These are phyloP conservation scores for Cichorium intybus DNA, from an alignment of 140 eudicot genomes.

Conservation along the genomic window DNA sequence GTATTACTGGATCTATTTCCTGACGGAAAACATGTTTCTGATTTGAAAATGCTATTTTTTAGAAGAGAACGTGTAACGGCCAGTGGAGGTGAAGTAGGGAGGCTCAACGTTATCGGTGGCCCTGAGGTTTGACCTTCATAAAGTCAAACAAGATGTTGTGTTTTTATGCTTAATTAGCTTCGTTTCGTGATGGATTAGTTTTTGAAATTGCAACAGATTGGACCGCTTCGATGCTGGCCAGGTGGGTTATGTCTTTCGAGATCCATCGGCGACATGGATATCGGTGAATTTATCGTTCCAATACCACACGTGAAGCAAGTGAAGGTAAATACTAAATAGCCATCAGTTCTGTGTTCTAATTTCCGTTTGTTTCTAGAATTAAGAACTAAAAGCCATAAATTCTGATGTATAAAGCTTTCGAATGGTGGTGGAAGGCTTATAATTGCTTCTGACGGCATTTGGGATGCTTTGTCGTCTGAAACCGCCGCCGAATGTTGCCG, in stretches of 20 bases:
- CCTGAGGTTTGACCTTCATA: conserved; percentile 36
- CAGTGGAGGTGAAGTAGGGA: conserved; percentile 56
- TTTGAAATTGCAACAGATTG: conserved; percentile 37
- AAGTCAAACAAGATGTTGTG: neutral
- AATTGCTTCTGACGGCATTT: conserved; percentile 64
- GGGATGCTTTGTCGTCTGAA: conserved; percentile 61
- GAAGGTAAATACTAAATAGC: conserved; percentile 34
- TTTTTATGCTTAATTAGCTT: conserved; percentile 7
- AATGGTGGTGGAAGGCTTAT: conserved; percentile 59
- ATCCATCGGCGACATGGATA: conserved; percentile 66
- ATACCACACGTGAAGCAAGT: conserved; percentile 67
- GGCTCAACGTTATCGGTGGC: conserved; percentile 43
- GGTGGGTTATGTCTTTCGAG: conserved; percentile 72
- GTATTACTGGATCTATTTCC: neutral
- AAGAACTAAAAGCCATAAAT: neutral
- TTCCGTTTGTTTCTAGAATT: neutral
- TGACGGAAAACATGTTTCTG: neutral
- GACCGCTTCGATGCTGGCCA: conserved; percentile 76
- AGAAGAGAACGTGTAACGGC: conserved; percentile 57
- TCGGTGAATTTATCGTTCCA: conserved; percentile 64
- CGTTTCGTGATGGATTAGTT: conserved; percentile 5
- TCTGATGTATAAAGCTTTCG: conserved; percentile 36
- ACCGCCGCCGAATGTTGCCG: conserved; percentile 51
- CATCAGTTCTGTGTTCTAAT: neutral
- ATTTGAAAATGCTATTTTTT: conserved; percentile 21